These are phyloP conservation scores for Fusarium sp. DNA, from an alignment of 2,329 filamentous ascomycete genomes.

Conservation along the genomic window DNA sequence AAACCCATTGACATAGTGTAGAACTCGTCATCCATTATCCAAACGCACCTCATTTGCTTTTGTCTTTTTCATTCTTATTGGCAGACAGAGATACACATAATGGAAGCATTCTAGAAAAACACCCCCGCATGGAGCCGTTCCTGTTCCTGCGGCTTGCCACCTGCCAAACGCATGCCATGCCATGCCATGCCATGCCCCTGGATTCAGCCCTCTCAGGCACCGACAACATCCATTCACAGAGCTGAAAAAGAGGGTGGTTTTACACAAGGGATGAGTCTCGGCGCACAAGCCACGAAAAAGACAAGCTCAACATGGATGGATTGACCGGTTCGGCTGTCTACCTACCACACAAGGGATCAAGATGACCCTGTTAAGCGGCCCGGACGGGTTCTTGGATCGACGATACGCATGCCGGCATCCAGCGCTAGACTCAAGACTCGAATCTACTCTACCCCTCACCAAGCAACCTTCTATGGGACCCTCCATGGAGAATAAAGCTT, in stretches of 20 bases:
- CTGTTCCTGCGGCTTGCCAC: constrained; percentile 33
- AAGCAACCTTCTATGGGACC: background rate
- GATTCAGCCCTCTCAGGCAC: constrained; percentile 8
- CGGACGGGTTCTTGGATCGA: constrained; percentile 43
- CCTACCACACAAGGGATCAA: constrained; percentile 6
- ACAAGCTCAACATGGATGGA: background rate
- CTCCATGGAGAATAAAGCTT: background rate
- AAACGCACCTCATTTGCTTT: too few species aligned
- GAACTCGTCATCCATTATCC: background rate
- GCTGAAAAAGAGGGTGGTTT: background rate
- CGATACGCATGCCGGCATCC: constrained; percentile 28
- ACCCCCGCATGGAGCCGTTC: constrained; percentile 38
- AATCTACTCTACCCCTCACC: constrained; percentile 3
- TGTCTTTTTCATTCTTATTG: constrained; percentile 17
- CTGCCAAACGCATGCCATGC: constrained; percentile 15
- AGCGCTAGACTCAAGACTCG: constrained; percentile 34
- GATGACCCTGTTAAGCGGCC: constrained; percentile 35
- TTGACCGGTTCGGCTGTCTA: background rate
- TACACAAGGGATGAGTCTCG: background rate
- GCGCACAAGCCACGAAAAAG: too few species aligned
- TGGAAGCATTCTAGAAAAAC: constrained; percentile 44
- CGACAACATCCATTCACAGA: background rate
- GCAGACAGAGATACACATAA: constrained; percentile 19
- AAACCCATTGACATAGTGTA: background rate
- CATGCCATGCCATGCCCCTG: constrained; percentile 17